Conservation (phyloP, 148 eudicot species). For the Rhododendron kiyosumense region DNA sequence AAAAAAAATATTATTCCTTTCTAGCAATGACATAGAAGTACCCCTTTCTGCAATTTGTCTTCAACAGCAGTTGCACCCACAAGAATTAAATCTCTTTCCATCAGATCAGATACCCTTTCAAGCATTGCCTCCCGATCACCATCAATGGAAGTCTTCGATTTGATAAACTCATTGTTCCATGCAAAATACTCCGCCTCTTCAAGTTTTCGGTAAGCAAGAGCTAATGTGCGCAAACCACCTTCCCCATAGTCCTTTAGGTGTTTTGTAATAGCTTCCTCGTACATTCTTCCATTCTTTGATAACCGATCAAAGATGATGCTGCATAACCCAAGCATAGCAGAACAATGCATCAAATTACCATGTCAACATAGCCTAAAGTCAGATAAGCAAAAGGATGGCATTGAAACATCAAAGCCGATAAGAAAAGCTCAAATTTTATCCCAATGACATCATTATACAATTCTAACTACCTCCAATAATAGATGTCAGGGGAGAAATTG, state of each 20-base stretch:
- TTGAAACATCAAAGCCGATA: background rate
- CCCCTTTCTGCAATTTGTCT: slow-evolving; percentile 92
- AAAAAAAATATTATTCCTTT: background rate
- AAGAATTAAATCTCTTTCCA: slow-evolving; percentile 87
- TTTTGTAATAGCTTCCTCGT: slow-evolving; percentile 53
- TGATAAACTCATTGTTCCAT: slow-evolving; percentile 76
- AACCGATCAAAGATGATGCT: slow-evolving; percentile 89
- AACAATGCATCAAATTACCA: slow-evolving; percentile 6
- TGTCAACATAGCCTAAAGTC: background rate
- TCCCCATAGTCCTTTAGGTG: slow-evolving; percentile 92
- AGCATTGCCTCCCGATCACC: slow-evolving; percentile 71
- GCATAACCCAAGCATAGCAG: slow-evolving; percentile 16
- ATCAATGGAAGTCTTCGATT: slow-evolving; percentile 67
- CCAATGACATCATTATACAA: background rate
- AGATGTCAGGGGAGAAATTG: background rate
- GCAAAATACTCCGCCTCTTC: slow-evolving; percentile 61
- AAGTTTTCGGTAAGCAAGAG: slow-evolving; percentile 74
- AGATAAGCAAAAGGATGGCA: background rate
- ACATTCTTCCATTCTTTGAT: slow-evolving; percentile 68
- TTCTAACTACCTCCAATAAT: no score
- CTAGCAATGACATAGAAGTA: slow-evolving; percentile 19
- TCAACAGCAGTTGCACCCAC: slow-evolving; percentile 97
- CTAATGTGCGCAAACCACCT: slow-evolving; percentile 84
- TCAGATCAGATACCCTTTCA: slow-evolving; percentile 61
- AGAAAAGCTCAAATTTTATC: background rate